Evolutionary conservation across 352 stramenopile species (phyloP).

Genomic region (Phytophthora ramorum): DNA sequence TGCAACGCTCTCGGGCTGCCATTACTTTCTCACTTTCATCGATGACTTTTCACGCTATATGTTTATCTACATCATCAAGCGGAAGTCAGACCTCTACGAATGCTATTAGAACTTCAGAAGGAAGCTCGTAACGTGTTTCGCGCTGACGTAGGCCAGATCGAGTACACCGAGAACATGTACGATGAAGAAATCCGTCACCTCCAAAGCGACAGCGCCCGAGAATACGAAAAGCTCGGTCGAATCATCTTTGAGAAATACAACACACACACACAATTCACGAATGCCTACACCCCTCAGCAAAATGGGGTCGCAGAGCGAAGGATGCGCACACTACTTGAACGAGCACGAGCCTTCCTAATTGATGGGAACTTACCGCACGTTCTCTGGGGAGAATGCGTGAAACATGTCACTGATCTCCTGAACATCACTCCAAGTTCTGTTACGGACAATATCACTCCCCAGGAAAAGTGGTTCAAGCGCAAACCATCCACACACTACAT

Average conservation of each 20-base stretch:
- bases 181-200: conserved; percentile 10
- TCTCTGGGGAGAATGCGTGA: conserved; percentile 9
- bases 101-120: conserved; percentile 26
- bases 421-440: background rate
- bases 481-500: conserved; percentile 4
- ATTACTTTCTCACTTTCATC: conserved; percentile 34
- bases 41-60: conserved; percentile 29
- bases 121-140: conserved; percentile 18
- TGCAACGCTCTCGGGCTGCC: conserved; percentile 12
- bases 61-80: conserved; percentile 23
- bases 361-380: conserved; percentile 11
- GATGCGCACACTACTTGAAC: conserved; percentile 20
- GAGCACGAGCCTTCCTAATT: conserved; percentile 5
- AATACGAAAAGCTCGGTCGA: conserved; percentile 23
- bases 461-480: background rate
- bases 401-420: background rate
- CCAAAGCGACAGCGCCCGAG: conserved; percentile 18
- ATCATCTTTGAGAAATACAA: conserved; percentile 19
- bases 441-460: background rate
- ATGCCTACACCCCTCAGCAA: conserved; percentile 22
- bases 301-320: conserved; percentile 21
- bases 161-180: conserved; percentile 16
- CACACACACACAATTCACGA: conserved; percentile 15
- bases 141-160: too few species aligned
- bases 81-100: conserved; percentile 18